Base-by-base conservation (phyloP, 441 rosid genomes). In the Populus tomentosa region DNA sequence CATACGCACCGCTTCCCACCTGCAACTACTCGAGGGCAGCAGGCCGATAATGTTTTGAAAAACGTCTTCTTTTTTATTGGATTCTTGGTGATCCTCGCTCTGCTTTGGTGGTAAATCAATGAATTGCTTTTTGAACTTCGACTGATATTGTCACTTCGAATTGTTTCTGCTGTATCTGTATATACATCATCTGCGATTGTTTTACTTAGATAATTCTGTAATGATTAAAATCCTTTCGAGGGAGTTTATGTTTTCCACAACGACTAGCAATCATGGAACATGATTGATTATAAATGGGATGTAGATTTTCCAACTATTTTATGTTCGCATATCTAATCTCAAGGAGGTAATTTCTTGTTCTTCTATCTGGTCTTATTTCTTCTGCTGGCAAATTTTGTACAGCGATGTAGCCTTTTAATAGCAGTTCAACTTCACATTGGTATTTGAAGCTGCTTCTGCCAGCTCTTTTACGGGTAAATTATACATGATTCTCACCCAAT, bases 61-160 rank as follows among this genome's bases (percentile, higher is more conserved):
- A 87, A 85, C 75, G 81, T 89, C 61, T 69, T 88, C 14, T 1
- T 89, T 50, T n/a, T 91, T 14, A 78, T 90, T 38, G 98, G 90
- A 4, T 2, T 86, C 74, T 82, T 82, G 70, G 89, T 92, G 74
- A 21, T 91, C 36, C 73, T 90, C 5, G 88, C 90, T 24, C 75
- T 92, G 77, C 72, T 92, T 70, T 85, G 74, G 72, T 87, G 86
- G 85, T 91, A 82, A 86, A 78, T 67, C 70, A 38, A 23, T 33
- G 21, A 69, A 67, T 75, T 62, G 79, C 77, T 6, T 10, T 23
- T 67, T 78, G 21, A 72, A 67, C 35, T 77, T 28, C 7, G 28
- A 13, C 30, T 32, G n/a, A 13, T 75, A 6, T 11, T n/a, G 62
- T 74, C 21, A 24, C n/a, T 32, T 73, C 23, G 67, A 69, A 30